These are phyloP conservation scores for Solanum medicagineum DNA, from an alignment of 257 asterid genomes.

Conservation along the genomic window DNA sequence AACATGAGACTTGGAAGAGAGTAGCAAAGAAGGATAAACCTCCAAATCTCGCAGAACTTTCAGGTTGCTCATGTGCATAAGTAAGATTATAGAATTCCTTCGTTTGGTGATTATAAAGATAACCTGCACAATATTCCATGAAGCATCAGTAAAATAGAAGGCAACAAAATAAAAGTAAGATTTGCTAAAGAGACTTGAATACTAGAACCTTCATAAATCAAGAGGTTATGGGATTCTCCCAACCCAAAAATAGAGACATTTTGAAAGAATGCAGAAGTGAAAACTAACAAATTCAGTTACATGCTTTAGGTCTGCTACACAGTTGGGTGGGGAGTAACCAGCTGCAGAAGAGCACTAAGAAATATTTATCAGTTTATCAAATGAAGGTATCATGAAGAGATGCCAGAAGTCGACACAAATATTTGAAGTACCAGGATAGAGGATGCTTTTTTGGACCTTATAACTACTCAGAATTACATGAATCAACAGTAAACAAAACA, in stretches of 20 bases:
- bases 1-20: not conserved
- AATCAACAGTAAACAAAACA: not conserved
- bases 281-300: not conserved
- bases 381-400: not conserved
- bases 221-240: not conserved
- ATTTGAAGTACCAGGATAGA: not conserved
- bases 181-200: not conserved
- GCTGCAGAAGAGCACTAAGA: not conserved
- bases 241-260: not conserved
- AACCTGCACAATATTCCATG: slow-evolving; percentile 46
- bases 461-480: not conserved
- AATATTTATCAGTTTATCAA: not conserved
- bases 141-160: not conserved
- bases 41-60: slow-evolving; percentile 82
- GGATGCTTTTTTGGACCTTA: not conserved
- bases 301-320: not conserved
- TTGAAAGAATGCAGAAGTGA: not conserved
- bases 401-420: not conserved
- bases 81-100: slow-evolving; percentile 94
- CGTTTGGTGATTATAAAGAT: slow-evolving; percentile 91
- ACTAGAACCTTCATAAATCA: not conserved
- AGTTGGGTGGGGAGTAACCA: not conserved
- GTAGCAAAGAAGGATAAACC: slow-evolving; percentile 31
- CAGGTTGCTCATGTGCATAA: slow-evolving; percentile 92
- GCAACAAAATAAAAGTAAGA: not conserved